These are phyloP conservation scores for Pseudogymnoascus sp. DNA, from an alignment of 2,329 filamentous ascomycete species.

Conservation along the genomic window DNA sequence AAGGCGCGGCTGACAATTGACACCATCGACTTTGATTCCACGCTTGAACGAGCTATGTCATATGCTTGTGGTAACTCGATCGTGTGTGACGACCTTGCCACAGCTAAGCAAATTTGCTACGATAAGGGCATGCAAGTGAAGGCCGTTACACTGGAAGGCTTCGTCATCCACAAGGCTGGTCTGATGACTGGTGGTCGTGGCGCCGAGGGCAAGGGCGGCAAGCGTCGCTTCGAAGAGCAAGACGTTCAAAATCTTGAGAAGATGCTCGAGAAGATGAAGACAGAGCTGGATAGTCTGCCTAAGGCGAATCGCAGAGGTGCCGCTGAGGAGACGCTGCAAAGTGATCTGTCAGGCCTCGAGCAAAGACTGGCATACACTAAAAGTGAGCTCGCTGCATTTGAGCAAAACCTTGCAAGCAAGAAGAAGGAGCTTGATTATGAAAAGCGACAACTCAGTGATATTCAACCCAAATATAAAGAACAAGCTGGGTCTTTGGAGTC, in stretches of 20 bases:
- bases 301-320: conserved; percentile 67
- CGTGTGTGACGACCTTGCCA: conserved; percentile 79
- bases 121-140: conserved; percentile 79
- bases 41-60: conserved; percentile 83
- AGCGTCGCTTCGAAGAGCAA: conserved; percentile 80
- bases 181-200: conserved; percentile 93
- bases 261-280: conserved; percentile 65
- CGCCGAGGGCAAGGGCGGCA: conserved; percentile 63
- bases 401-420: conserved; percentile 79
- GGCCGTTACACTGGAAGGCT: conserved; percentile 88
- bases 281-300: conserved; percentile 73
- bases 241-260: conserved; percentile 81
- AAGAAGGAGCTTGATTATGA: conserved; percentile 71
- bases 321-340: conserved; percentile 74
- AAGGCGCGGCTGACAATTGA: conserved; percentile 88
- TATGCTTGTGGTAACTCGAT: conserved; percentile 94
- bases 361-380: conserved; percentile 64
- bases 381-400: conserved; percentile 69
- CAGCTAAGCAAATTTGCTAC: conserved; percentile 87
- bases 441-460: conserved; percentile 64
- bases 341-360: conserved; percentile 72
- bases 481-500: conserved; percentile 62
- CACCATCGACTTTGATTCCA: conserved; percentile 86
- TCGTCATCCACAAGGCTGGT: conserved; percentile 91
- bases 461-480: conserved; percentile 70